These are phyloP conservation scores for Aspergillus heteromorphus DNA, from an alignment of 495 filamentous ascomycete genomes.

Conservation along the genomic window DNA sequence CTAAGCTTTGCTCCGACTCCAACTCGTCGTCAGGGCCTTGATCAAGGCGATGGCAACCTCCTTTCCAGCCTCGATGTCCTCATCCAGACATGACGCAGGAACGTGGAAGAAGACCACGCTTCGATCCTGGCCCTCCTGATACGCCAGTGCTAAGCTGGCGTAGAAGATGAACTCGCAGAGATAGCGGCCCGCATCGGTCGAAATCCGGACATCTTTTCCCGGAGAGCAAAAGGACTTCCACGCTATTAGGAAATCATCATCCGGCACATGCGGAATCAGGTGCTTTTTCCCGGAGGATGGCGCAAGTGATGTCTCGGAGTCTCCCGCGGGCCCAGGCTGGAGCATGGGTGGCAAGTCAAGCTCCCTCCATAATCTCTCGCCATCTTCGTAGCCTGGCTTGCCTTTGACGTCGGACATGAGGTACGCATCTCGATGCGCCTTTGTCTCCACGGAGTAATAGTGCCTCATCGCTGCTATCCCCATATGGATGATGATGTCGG, in stretches of 20 bases:
- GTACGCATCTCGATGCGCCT: conserved; percentile 74
- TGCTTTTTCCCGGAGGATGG: neutral
- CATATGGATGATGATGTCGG: conserved; percentile 70
- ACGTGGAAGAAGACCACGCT: conserved; percentile 78
- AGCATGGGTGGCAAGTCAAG: conserved; percentile 34
- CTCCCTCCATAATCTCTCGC: conserved; percentile 42
- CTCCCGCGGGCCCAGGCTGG: conserved; percentile 21
- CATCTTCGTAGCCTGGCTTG: conserved; percentile 47
- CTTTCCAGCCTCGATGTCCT: conserved; percentile 52
- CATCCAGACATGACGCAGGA: conserved; percentile 53
- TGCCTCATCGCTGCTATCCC: conserved; percentile 70
- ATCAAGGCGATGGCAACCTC: conserved; percentile 66
- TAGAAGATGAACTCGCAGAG: conserved; percentile 87
- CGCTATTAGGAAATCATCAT: conserved; percentile 27
- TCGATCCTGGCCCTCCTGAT: conserved; percentile 42
- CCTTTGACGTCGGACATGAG: conserved; percentile 62
- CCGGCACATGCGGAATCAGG: conserved; percentile 24
- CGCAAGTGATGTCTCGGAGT: neutral
- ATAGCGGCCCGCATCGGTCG: conserved; percentile 73
- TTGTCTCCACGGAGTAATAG: conserved; percentile 65
- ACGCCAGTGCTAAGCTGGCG: conserved; percentile 57
- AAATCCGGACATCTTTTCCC: conserved; percentile 55
- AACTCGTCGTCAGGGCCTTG: conserved; percentile 55
- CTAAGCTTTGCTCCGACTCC: conserved; percentile 15
- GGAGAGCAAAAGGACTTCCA: conserved; percentile 30